Evolutionary conservation across 2,329 filamentous ascomycete species (phyloP), one percentile per base, ranked within the genome.

Genomic region (Penicillium sp.): DNA sequence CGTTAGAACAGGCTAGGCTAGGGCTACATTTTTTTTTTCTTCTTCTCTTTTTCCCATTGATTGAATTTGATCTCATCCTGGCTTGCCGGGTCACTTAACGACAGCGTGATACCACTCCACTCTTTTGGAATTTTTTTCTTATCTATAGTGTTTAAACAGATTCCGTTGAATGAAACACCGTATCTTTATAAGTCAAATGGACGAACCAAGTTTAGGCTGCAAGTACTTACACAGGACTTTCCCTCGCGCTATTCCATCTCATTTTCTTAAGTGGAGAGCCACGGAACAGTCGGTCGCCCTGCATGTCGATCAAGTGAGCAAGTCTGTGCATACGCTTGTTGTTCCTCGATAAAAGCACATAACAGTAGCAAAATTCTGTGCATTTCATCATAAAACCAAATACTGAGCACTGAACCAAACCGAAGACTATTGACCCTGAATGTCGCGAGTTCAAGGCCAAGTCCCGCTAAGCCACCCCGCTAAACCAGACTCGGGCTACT

Each of bases 91-190:
- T 51, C 29, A 38, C 28, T 42, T 55, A 45, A 61, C 58, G 50
- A 59, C 51, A 54, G 61, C 43, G 54, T 52, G 52, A 64, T 62
- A 61, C 60, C 56, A 62, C 56, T 60, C 58, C 61, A 58, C 61
- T 64, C 61, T 53, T 45, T 58, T 36, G 33, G 41, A 28, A 15
- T 48, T 53, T 44, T 33, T 18, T 44, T 47, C 42, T 47, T 44
- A 7, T 47, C 26, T 18, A 39, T 29, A 24, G n/a, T 43, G 24
- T 44, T 18, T 26, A 45, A 29, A 18, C 29, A 29, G 21, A 31
- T 28, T 44, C n/a, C 24, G 33, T 31, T 39, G 8, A 39, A 49
- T 44, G 6, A 39, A 36, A 49, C 8, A 15, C 18, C 18, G 3
- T 21, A 21, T 21, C 18, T 21, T 21, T 21, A 21, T 21, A 21